Percentiles rank a stretch among this genome's conserved stretches.
These are phyloP conservation scores for Scedosporium boydii DNA, from an alignment of 2,329 filamentous ascomycete species.

Conservation along the genomic window DNA sequence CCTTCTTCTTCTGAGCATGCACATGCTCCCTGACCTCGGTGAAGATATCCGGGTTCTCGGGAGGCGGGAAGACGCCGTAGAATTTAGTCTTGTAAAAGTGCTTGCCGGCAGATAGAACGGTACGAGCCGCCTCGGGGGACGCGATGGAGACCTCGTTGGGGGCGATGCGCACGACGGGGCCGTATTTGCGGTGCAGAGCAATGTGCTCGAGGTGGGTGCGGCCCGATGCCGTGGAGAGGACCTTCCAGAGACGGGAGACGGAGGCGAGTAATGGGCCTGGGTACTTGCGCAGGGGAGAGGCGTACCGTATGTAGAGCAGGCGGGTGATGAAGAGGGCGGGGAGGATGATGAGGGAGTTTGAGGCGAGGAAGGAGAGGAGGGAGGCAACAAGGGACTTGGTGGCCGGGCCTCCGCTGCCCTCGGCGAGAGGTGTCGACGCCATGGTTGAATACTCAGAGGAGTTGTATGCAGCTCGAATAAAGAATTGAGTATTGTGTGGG, in stretches of 20 bases:
- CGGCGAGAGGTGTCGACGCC: background rate
- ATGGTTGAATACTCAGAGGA: background rate
- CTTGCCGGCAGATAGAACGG: conserved; percentile 37
- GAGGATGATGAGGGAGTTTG: conserved; percentile 33
- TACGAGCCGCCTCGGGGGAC: conserved; percentile 16
- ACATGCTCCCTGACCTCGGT: conserved; percentile 43
- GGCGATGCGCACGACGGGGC: conserved; percentile 23
- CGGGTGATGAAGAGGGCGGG: conserved; percentile 25
- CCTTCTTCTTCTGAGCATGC: conserved; percentile 46
- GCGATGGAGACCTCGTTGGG: conserved; percentile 10
- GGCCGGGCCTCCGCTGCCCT: background rate
- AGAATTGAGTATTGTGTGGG: too few species aligned
- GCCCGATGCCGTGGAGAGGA: conserved; percentile 33
- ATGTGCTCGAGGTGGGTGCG: conserved; percentile 39
- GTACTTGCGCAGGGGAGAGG: conserved; percentile 53
- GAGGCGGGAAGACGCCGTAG: conserved; percentile 44
- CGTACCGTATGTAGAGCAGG: conserved; percentile 37
- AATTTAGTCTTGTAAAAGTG: conserved; percentile 44
- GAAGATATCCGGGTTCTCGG: conserved; percentile 49
- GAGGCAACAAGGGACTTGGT: conserved; percentile 1
- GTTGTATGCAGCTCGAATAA: background rate
- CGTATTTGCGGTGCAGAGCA: conserved; percentile 42
- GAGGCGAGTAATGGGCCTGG: conserved; percentile 60
- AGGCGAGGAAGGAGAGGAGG: conserved; percentile 16
- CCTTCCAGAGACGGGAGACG: conserved; percentile 26